Base-by-base conservation (phyloP, 305 asterid genomes). In the Solanum hybrid region DNA sequence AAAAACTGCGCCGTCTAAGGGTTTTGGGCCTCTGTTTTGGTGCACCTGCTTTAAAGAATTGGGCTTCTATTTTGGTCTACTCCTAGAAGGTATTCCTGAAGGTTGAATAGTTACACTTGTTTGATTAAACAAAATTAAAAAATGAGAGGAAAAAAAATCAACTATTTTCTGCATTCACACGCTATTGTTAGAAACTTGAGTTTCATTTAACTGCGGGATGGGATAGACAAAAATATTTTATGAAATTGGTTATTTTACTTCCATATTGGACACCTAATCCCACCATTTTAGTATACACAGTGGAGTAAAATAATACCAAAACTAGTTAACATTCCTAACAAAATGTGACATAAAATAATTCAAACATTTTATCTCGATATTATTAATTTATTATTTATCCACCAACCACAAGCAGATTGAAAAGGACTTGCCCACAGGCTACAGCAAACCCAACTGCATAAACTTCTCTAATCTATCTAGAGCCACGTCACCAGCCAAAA, bases 1-100 rank as follows among this genome's bases (percentile, higher is more conserved):
- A 41, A 83, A 41, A 41, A 20, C 87, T 84, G 88, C 88, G 88
- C 88, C 88, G 88, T 84, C 76, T 27, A 10, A 84, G 2, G 73
- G 6, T 27, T 82, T 82, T 82, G 87, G 73, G 87, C 70, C 31
- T 81, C 9, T 81, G 87, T 7, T 81, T 26, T 14, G 68, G 87
- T 38, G 15, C 34, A 24, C 68, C 26, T 81, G 87, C 57, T 79
- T 57, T 32, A 20, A 32, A 13, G 8, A 34, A 78, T 20, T 80
- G 86, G 68, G 34, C 87, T 24, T 81, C 87, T 38, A 12, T 79
- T 36, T 26, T 39, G 26, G 70, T 82, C 24, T 31, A 27, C 38
- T 82, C 36, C 73, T 27, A 41, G 72, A 82, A 57, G 70, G 9
- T 32, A 61, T 61, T 61, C 72, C 24, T 20, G 32, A n/a, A 36